phyloP scores from a whole-genome alignment of 441 rosid species.

The Gossypium lobatum region DNA sequence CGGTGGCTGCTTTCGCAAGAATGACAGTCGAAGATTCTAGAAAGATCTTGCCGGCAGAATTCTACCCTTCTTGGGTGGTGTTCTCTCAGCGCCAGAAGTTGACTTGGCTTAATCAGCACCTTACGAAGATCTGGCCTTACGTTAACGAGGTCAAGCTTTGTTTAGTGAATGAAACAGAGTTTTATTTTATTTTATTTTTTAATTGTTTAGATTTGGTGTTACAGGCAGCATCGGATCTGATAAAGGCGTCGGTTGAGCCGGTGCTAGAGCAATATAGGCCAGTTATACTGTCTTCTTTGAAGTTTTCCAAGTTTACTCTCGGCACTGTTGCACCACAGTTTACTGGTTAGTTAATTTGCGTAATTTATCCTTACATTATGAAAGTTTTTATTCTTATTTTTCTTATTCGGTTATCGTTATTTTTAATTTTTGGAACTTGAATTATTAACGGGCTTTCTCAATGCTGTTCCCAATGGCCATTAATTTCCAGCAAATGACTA shows the following conservation, averaged over 20 bases:
- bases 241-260: slow-evolving; percentile 82
- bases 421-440: not conserved
- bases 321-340: slow-evolving; percentile 99
- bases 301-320: slow-evolving; percentile 83
- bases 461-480: not conserved
- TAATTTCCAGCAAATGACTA: not conserved
- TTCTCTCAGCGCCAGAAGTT: slow-evolving; percentile 67
- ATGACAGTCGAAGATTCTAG: slow-evolving; percentile 90
- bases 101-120: slow-evolving; percentile 83
- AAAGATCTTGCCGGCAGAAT: slow-evolving; percentile 72
- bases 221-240: slow-evolving; percentile 93
- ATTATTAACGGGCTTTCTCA: not conserved
- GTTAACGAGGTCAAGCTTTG: slow-evolving; percentile 55
- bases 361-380: not conserved
- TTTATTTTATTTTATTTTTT: not conserved
- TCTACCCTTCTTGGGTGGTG: slow-evolving; percentile 94
- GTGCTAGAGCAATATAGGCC: slow-evolving; percentile 84
- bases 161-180: not conserved
- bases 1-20: slow-evolving; percentile 86
- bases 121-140: slow-evolving; percentile 95
- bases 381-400: not conserved
- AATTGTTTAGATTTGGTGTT: slow-evolving; percentile 11
- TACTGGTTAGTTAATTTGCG: slow-evolving; percentile 52
- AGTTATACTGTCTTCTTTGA: slow-evolving; percentile 62
- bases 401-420: not conserved